Conservation (phyloP, 176 grass and related monocot genomes). For the Bothriochloa decipiens region DNA sequence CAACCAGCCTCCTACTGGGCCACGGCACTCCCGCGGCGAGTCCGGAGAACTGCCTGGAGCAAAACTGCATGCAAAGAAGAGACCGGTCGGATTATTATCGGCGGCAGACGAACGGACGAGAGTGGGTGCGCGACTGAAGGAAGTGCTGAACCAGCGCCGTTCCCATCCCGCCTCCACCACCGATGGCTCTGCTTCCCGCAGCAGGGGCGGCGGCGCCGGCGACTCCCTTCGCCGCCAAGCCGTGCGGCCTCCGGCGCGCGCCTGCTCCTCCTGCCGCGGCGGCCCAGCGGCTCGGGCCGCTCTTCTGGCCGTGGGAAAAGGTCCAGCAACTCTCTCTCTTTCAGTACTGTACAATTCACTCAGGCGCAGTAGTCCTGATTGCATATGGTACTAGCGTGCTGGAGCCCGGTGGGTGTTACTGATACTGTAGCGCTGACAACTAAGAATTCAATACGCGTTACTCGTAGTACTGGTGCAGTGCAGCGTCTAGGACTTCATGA, state of each 20-base stretch:
- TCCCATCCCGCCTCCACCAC: not conserved
- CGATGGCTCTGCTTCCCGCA: constrained; percentile 38
- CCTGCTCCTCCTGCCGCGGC: constrained; percentile 28
- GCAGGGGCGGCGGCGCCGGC: not conserved
- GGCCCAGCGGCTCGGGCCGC: constrained; percentile 61
- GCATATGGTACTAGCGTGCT: not conserved
- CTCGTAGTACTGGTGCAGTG: not conserved
- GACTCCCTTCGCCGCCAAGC: constrained; percentile 7
- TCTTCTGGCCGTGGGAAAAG: constrained; percentile 99
- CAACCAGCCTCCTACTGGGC: not conserved
- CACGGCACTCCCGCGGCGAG: not conserved
- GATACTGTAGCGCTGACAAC: constrained; percentile 11
- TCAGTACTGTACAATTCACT: not conserved
- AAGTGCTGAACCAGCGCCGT: too few species aligned
- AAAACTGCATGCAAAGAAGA: too few species aligned
- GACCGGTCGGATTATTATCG: constrained; percentile 20
- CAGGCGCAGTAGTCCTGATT: not conserved
- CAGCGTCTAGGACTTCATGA: not conserved
- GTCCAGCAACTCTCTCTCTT: constrained; percentile 25
- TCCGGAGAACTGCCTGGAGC: too few species aligned
- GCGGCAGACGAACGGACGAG: constrained; percentile 39
- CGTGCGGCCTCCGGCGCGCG: constrained; percentile 14
- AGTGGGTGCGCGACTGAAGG: not conserved
- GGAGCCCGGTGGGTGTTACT: too few species aligned
- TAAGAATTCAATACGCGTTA: not conserved